These are phyloP conservation scores for Colletotrichum sp. DNA, from an alignment of 2,329 filamentous ascomycete genomes.

Conservation along the genomic window DNA sequence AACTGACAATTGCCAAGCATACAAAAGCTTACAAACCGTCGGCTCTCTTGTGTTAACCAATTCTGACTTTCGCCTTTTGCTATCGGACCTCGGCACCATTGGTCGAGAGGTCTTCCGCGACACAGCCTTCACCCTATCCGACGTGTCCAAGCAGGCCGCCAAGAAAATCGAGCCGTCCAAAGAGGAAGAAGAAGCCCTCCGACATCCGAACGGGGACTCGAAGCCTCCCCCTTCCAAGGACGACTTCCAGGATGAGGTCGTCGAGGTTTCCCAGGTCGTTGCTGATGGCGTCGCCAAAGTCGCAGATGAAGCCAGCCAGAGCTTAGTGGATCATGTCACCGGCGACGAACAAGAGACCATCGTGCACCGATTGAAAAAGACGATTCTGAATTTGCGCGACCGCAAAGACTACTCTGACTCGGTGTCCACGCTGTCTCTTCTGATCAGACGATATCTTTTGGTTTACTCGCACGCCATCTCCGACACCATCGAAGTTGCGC, in stretches of 20 bases:
- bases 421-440: slow-evolving; percentile 75
- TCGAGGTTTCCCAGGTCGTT: slow-evolving; percentile 59
- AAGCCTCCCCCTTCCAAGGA: slow-evolving; percentile 57
- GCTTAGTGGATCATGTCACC: slow-evolving; percentile 74
- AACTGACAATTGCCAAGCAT: slow-evolving; percentile 56
- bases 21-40: slow-evolving; percentile 82
- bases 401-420: slow-evolving; percentile 86
- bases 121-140: slow-evolving; percentile 79
- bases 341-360: slow-evolving; percentile 78
- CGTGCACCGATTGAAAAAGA: slow-evolving; percentile 76
- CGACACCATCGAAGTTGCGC: slow-evolving; percentile 68
- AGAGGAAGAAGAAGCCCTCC: slow-evolving; percentile 61
- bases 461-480: slow-evolving; percentile 78
- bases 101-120: slow-evolving; percentile 87
- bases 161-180: slow-evolving; percentile 74
- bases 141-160: slow-evolving; percentile 76
- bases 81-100: slow-evolving; percentile 80
- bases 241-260: slow-evolving; percentile 65
- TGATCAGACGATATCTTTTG: slow-evolving; percentile 80
- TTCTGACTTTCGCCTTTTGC: slow-evolving; percentile 85
- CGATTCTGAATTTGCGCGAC: slow-evolving; percentile 75
- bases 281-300: slow-evolving; percentile 59
- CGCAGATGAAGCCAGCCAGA: slow-evolving; percentile 67
- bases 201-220: slow-evolving; percentile 35
- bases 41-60: slow-evolving; percentile 88